Percentiles rank a stretch among this genome's conserved stretches.
Evolutionary conservation across 495 filamentous ascomycete species (phyloP).

Genomic region (Sphaerosporella brunnea): DNA sequence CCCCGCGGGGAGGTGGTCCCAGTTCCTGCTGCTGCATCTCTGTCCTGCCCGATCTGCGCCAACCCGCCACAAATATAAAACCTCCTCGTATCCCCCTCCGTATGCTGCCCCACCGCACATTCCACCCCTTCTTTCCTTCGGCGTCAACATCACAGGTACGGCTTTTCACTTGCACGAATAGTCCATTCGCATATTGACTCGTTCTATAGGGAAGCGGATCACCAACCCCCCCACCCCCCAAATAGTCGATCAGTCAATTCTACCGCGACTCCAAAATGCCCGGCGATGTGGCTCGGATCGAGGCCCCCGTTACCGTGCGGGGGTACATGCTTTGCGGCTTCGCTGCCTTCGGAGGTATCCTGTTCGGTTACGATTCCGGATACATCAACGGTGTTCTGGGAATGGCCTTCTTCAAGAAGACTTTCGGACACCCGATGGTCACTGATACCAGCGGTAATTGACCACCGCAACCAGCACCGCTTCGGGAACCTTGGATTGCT

Average conservation of each 20-base stretch:
- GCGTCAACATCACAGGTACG: background rate
- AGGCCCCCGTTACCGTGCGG: slow-evolving; percentile 7
- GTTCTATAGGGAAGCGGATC: no score
- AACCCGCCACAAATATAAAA: background rate
- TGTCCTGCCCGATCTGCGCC: no score
- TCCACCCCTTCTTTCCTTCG: background rate
- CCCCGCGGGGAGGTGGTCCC: no score
- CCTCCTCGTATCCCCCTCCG: background rate
- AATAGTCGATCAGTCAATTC: background rate
- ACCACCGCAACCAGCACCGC: slow-evolving; percentile 21
- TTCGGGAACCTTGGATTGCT: no score
- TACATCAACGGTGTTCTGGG: slow-evolving; percentile 73
- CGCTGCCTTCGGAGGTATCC: slow-evolving; percentile 71
- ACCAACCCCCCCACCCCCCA: background rate
- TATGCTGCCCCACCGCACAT: background rate
- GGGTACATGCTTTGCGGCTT: slow-evolving; percentile 31
- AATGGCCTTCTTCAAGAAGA: slow-evolving; percentile 54
- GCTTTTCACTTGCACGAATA: background rate
- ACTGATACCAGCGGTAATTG: background rate
- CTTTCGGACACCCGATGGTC: slow-evolving; percentile 37
- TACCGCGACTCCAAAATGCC: background rate
- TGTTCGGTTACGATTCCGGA: slow-evolving; percentile 80
- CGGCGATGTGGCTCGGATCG: slow-evolving; percentile 1
- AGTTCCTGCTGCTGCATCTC: no score
- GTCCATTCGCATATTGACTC: no score